These are phyloP conservation scores for Pseudocercospora ulei DNA, from an alignment of 2,329 filamentous ascomycete species.

Conservation along the genomic window DNA sequence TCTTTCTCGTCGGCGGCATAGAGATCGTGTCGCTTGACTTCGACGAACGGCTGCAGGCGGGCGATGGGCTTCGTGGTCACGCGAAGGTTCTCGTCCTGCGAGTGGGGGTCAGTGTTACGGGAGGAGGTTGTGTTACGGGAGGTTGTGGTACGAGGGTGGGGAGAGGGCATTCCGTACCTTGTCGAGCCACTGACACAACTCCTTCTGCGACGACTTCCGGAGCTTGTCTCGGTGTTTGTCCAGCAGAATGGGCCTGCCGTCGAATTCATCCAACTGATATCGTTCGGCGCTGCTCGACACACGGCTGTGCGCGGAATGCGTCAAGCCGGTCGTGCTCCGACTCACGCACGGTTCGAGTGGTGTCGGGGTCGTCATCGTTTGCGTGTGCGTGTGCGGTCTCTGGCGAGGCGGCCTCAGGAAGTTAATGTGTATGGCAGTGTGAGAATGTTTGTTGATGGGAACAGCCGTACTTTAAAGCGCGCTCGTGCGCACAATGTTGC, in stretches of 20 bases:
- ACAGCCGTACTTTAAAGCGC: too few species aligned
- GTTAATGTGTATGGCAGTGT: too few species aligned
- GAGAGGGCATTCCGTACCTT: conserved; percentile 24
- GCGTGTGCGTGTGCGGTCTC: conserved; percentile 15
- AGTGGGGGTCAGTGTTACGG: conserved; percentile 1
- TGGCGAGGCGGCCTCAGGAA: conserved; percentile 18
- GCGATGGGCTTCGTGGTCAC: conserved; percentile 43
- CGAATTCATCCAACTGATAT: conserved; percentile 40
- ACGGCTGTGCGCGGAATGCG: conserved; percentile 37
- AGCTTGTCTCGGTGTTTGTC: conserved; percentile 40
- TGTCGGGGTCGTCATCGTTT: conserved; percentile 15
- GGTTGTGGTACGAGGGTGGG: conserved; percentile 2
- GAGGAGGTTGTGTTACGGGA: background rate
- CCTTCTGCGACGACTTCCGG: conserved; percentile 39
- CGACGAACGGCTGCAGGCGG: conserved; percentile 40
- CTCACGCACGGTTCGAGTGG: conserved; percentile 17
- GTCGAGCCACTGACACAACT: conserved; percentile 37
- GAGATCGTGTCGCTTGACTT: conserved; percentile 42
- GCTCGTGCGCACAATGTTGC: too few species aligned
- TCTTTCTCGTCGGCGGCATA: conserved; percentile 36
- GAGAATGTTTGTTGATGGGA: too few species aligned
- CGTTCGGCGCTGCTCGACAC: conserved; percentile 35
- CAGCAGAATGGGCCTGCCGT: conserved; percentile 39
- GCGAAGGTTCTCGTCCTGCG: conserved; percentile 37
- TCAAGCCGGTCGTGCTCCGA: conserved; percentile 37